Evolutionary conservation across 2,329 filamentous ascomycete species (phyloP), one percentile per base, ranked within the genome.

Genomic region (Penicillium sp.): DNA sequence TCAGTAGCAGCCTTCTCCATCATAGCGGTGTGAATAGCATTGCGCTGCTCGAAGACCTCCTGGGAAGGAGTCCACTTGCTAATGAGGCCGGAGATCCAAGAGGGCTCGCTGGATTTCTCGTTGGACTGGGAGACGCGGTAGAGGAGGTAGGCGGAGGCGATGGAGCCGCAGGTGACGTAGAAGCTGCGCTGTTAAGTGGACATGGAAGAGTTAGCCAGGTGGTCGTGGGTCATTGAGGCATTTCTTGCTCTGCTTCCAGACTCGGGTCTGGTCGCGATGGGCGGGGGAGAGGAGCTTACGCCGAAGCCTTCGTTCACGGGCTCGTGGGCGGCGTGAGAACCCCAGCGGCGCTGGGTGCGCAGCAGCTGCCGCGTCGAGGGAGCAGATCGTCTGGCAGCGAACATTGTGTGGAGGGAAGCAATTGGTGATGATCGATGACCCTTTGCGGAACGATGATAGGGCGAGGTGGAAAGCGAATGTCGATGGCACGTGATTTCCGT

Each of bases 1-100:
- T 86, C 82, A 44, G 73, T 69, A 32, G 78, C 82, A 22, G 81
- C 82, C 68, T 80, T 77, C 71, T 85, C 80, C 55, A 84, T 69
- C 56, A 78, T 76, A 51, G 73, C 71, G 10, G 78, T 79, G 66
- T 83, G 82, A 45, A 83, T 62, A 48, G 77, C 75, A 62, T 84
- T 85, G 58, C 76, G 73, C 57, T 74, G 69, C 47, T 75, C 75
- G 67, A 75, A 80, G 37, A 70, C 64, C 52, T 78, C 74, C 59
- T 79, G 72, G 51, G 74, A 75, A 21, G 75, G 68, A 32, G 74
- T 73, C 65, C 78, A 83, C 57, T 75, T 75, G 56, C 76, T 68
- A 61, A 85, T 80, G 61, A 80, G 57, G 57, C 61, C 55, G 51
- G 71, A 68, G 45, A 75, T 64, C 59, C 62, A 69, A 37, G 72